phyloP scores from a whole-genome alignment of 202 grass and related monocot species.

The Sporobolus alterniflorus region DNA sequence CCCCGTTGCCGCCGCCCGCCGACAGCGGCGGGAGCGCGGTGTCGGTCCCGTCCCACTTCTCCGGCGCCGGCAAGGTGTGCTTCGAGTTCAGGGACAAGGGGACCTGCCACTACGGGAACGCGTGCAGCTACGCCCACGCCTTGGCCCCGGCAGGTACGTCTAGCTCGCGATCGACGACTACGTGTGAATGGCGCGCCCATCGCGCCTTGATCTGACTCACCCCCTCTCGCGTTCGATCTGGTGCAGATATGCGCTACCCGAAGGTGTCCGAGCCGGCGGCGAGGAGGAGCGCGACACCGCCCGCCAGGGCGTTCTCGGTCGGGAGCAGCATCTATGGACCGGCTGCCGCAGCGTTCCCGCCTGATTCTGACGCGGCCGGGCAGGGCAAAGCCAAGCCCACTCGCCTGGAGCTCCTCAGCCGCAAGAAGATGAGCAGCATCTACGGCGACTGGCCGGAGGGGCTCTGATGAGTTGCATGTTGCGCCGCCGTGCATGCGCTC shows the following conservation, averaged over 20 bases:
- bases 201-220: neutral
- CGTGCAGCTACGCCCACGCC: conserved; percentile 45
- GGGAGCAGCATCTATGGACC: neutral
- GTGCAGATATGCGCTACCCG: neutral
- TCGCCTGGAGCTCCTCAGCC: conserved; percentile 8
- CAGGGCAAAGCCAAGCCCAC: neutral
- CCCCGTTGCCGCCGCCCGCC: neutral
- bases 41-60: neutral
- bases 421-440: conserved; percentile 43
- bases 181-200: conserved; percentile 43
- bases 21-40: neutral
- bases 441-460: conserved; percentile 62
- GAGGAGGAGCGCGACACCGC: conserved; percentile 8
- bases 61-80: conserved; percentile 17
- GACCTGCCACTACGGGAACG: conserved; percentile 30
- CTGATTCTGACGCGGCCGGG: neutral
- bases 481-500: neutral
- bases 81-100: conserved; percentile 50
- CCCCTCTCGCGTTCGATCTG: neutral
- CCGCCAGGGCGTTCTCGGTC: neutral
- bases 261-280: neutral
- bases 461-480: neutral
- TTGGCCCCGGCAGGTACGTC: neutral
- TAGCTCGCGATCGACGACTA: neutral
- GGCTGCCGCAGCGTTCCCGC: neutral